A percentile compares a stretch with the other conserved stretches of the same genome.
Conservation (phyloP, 2,329 filamentous ascomycete species). For the Rhinocladiella similis region DNA sequence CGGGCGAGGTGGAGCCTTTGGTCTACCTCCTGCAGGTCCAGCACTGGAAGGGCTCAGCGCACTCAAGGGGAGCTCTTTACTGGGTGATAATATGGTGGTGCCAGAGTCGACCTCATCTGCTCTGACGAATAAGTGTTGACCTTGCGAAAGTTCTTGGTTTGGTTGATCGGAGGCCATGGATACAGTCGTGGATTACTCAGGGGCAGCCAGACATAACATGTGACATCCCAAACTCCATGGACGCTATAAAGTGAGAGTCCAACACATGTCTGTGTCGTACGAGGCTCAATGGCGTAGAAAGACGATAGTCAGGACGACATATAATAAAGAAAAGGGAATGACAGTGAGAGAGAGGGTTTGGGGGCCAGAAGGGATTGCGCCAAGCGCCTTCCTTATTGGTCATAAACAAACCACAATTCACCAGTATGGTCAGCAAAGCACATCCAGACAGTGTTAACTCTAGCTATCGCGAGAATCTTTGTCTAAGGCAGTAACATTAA, state of each 20-base stretch:
- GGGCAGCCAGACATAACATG: no score
- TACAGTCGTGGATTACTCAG: neutral
- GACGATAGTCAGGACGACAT: no score
- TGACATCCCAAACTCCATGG: no score
- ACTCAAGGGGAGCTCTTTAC: conserved; percentile 21
- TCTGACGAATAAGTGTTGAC: conserved; percentile 39
- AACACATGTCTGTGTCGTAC: no score
- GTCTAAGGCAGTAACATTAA: neutral
- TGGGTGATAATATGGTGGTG: conserved; percentile 45
- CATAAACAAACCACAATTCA: neutral
- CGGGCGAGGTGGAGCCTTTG: conserved; percentile 27
- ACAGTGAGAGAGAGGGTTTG: neutral
- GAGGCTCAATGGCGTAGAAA: no score
- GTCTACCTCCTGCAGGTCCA: conserved; percentile 8
- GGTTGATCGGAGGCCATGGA: conserved; percentile 11
- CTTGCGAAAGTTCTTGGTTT: conserved; percentile 5
- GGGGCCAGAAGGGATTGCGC: neutral
- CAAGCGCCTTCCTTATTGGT: conserved; percentile 1
- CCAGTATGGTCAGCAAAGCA: neutral
- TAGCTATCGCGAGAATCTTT: neutral
- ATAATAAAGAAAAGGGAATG: neutral
- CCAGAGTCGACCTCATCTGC: conserved; percentile 52
- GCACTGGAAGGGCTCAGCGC: conserved; percentile 17
- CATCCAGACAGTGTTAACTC: neutral
- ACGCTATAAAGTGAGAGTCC: no score